Evolutionary conservation across 208 protist genomes (phyloP), one percentile per base, ranked within the genome.

Genomic region (Trypanosoma melophagium): DNA sequence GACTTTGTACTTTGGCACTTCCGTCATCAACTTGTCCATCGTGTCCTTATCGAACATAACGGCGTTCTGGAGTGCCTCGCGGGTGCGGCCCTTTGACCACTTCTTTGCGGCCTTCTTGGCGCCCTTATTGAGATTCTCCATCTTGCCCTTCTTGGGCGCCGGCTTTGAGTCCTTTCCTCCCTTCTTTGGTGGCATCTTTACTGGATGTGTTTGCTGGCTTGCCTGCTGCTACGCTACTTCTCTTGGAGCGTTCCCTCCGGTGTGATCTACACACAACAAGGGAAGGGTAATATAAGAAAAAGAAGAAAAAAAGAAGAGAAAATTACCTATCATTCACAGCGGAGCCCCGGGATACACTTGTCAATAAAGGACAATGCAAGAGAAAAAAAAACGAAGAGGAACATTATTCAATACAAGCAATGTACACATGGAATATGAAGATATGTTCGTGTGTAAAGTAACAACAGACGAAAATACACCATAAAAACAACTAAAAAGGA

Each of bases 1-100:
- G 53, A 94, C 72, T 73, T 95, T 96, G 80, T 91, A 93, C 83
- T 96, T 97, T 66, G 93, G 90, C 31, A 97, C 93, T 71, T 95
- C 89, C 49, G 62, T 90, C 69, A 81, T 65, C 45, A 97, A 81
- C 75, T 93, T 90, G 64, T 88, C 85, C 72, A 81, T 70, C 44
- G 89, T 90, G 25, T 93, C 86, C 78, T 92, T 94, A 74, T 95
- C 90, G 75, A 94, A 95, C 75, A 96, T 87, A 60, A 96, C 90
- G 69, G 89, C 90, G 79, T 96, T 96, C 76, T 95, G 81, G 31
- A 95, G 83, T 17, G 87, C 85, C 86, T 97, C 93, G 56, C 89
- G 90, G 42, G 81, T 86, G 74, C 89, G 86, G 44, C 84, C 85
- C 77, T 97, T 97, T 67, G 80, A 93, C 93, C 93, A 97, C 85